Conservation (phyloP, 257 asterid species). For the Hygrophila difformis region DNA sequence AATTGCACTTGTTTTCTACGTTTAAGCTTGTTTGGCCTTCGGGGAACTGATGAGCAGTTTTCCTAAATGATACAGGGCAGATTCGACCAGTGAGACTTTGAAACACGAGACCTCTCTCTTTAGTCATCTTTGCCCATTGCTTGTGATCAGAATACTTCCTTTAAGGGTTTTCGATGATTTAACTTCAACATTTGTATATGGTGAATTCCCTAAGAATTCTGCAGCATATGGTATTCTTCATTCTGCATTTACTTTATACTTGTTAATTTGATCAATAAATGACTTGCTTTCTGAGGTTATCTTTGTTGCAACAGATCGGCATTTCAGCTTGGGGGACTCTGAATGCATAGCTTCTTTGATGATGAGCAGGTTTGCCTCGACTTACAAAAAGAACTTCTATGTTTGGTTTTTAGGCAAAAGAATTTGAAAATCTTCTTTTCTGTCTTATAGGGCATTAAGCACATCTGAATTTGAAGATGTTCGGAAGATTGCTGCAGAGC, state of each 20-base stretch:
- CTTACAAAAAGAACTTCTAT: constrained; percentile 2
- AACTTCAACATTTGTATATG: constrained; percentile 52
- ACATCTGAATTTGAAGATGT: constrained; percentile 79
- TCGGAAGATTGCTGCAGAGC: constrained; percentile 91
- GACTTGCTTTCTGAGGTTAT: constrained; percentile 10
- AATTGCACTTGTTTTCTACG: not conserved
- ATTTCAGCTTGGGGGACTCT: constrained; percentile 26
- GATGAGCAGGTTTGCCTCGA: constrained; percentile 47
- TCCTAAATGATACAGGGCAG: constrained; percentile 22
- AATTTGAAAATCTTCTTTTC: constrained; percentile 4
- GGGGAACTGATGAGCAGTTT: constrained; percentile 28
- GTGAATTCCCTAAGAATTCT: constrained; percentile 30
- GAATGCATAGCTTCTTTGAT: constrained; percentile 63
- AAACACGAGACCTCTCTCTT: constrained; percentile 40
- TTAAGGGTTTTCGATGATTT: constrained; percentile 68
- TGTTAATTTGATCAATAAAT: not conserved
- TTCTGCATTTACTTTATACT: too few relatives aligned
- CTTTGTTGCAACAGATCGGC: constrained; percentile 33
- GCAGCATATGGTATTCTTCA: constrained; percentile 47
- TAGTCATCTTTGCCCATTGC: constrained; percentile 81
- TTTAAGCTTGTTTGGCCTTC: constrained; percentile 17
- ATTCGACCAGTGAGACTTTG: constrained; percentile 27
- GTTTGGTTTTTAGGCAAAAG: constrained; percentile 9
- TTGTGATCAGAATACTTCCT: constrained; percentile 80
- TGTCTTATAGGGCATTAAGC: constrained; percentile 52